These are phyloP conservation scores for Colletotrichum simmondsii DNA, from an alignment of 2,329 filamentous ascomycete genomes.

Conservation along the genomic window DNA sequence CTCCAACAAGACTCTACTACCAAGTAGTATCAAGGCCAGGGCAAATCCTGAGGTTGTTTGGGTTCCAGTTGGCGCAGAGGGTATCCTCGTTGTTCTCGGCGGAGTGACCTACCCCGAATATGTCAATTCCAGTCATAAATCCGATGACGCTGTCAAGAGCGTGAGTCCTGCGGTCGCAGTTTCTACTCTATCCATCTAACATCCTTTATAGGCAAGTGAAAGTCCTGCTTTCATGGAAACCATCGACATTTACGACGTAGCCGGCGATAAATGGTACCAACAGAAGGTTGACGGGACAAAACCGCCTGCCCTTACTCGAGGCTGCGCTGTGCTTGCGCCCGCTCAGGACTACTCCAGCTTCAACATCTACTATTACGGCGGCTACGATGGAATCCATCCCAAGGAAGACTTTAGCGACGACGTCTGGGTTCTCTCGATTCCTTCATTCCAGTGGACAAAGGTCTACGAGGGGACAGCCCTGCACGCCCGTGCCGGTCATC, in stretches of 20 bases:
- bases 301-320: slow-evolving; percentile 69
- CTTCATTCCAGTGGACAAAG: slow-evolving; percentile 82
- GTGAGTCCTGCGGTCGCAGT: slow-evolving; percentile 44
- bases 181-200: slow-evolving; percentile 35
- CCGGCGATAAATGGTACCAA: slow-evolving; percentile 72
- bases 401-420: slow-evolving; percentile 65
- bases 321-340: slow-evolving; percentile 80
- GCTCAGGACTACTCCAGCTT: slow-evolving; percentile 78
- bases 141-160: slow-evolving; percentile 48
- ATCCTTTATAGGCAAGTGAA: slow-evolving; percentile 59
- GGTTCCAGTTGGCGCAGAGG: slow-evolving; percentile 81
- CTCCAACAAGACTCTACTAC: slow-evolving; percentile 64
- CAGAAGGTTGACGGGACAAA: slow-evolving; percentile 70
- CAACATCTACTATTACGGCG: slow-evolving; percentile 88
- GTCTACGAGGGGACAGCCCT: slow-evolving; percentile 52
- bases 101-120: slow-evolving; percentile 75
- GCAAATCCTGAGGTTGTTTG: slow-evolving; percentile 75
- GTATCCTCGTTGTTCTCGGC: slow-evolving; percentile 81
- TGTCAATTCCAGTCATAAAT: slow-evolving; percentile 38
- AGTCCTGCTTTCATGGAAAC: slow-evolving; percentile 78
- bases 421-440: slow-evolving; percentile 84
- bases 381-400: slow-evolving; percentile 67
- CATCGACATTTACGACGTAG: slow-evolving; percentile 83
- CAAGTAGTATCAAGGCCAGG: slow-evolving; percentile 60
- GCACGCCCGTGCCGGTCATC: slow-evolving; percentile 77